Evolutionary conservation across 495 filamentous ascomycete genomes (phyloP).

Genomic region (Penicillium tannophilum): DNA sequence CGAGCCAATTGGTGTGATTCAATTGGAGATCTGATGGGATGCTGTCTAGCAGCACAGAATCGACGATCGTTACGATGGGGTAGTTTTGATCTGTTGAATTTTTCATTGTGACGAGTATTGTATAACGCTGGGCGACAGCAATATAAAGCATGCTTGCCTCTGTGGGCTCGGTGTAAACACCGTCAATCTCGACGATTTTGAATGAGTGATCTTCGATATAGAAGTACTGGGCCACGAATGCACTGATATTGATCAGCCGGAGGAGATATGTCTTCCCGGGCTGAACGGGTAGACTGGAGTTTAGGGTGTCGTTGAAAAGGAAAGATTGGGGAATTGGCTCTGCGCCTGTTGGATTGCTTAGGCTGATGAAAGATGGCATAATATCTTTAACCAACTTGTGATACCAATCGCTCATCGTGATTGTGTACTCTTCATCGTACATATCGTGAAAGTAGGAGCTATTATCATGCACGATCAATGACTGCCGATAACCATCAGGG

Average conservation of each 20-base stretch:
- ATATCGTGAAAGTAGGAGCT: conserved; percentile 57
- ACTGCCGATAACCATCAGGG: conserved; percentile 73
- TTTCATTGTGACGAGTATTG: conserved; percentile 66
- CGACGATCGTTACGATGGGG: conserved; percentile 54
- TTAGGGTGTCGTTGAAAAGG: conserved; percentile 59
- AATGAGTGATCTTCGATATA: conserved; percentile 75
- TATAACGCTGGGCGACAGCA: conserved; percentile 69
- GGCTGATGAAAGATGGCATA: conserved; percentile 45
- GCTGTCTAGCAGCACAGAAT: conserved; percentile 34
- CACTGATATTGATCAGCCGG: conserved; percentile 73
- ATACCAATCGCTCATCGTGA: conserved; percentile 70
- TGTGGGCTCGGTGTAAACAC: conserved; percentile 55
- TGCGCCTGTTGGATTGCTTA: conserved; percentile 54
- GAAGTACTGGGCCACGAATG: conserved; percentile 75
- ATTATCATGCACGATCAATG: conserved; percentile 71
- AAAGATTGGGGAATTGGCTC: conserved; percentile 56
- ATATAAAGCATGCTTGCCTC: conserved; percentile 66
- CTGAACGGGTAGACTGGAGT: conserved; percentile 59
- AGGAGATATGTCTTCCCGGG: conserved; percentile 82
- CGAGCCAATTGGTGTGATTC: conserved; percentile 78
- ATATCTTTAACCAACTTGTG: conserved; percentile 51
- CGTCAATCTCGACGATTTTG: conserved; percentile 58
- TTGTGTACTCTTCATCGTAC: conserved; percentile 67
- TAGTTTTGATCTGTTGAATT: conserved; percentile 66
- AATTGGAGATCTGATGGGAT: conserved; percentile 48